A percentile compares a stretch with the other conserved stretches of the same genome.
Conservation (phyloP, 768 basidiomycete genomes). For the Naganishia onofrii region DNA sequence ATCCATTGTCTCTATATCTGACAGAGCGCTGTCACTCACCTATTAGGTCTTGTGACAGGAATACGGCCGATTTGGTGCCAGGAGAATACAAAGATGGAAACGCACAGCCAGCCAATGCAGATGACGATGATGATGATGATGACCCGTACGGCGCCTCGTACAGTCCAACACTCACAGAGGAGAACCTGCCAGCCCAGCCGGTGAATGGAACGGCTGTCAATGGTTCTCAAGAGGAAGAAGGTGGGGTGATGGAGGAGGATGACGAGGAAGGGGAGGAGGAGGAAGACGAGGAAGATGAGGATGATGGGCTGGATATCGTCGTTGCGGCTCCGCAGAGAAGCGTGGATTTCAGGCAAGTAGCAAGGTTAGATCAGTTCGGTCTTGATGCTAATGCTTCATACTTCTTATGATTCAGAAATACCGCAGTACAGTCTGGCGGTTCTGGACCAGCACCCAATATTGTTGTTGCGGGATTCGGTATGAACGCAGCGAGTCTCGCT, state of each 20-base stretch:
- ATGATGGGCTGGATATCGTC: conserved; percentile 48
- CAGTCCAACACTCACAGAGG: background rate
- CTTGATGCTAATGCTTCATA: background rate
- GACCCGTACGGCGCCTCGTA: conserved; percentile 24
- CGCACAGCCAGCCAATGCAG: background rate
- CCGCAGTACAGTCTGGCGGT: background rate
- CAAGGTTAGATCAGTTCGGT: background rate
- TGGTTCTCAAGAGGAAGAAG: conserved; percentile 36
- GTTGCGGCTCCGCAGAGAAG: conserved; percentile 39
- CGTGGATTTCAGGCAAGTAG: conserved; percentile 48
- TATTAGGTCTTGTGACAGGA: background rate
- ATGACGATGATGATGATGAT: conserved; percentile 26
- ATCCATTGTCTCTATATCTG: background rate
- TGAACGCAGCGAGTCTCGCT: conserved; percentile 27
- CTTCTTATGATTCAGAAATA: conserved; percentile 12
- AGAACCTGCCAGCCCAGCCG: background rate
- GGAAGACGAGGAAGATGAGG: conserved; percentile 40
- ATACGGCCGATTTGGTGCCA: background rate
- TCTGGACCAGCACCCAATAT: conserved; percentile 28
- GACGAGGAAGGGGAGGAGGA: conserved; percentile 39
- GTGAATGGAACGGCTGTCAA: conserved; percentile 33
- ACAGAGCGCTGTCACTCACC: background rate
- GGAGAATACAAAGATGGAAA: conserved; percentile 18
- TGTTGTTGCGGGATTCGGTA: conserved; percentile 26
- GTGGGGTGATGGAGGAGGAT: conserved; percentile 23